Base-by-base conservation (phyloP, 805 yeast species). In the Clavispora fructus region DNA sequence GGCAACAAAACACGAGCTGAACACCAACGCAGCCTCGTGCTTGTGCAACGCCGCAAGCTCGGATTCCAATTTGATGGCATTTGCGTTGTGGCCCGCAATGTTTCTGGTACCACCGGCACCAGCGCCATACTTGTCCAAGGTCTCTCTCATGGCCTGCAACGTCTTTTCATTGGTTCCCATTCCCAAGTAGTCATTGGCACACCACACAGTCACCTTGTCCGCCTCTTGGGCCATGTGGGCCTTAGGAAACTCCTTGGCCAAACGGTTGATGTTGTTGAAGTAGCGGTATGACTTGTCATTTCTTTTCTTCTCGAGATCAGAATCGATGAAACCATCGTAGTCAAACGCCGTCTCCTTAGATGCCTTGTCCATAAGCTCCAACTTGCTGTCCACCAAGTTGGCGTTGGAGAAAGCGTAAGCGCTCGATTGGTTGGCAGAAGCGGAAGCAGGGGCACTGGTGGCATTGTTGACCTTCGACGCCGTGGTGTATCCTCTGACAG, bases 101-200 rank as follows among this genome's bases (percentile, higher is more conserved):
- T 94, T 94, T 62, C 99, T 80, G 41, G 99, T 94, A 57, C 99
- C 99, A 62, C 99, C 99, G 8, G 99, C 96, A 58, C 99, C 99
- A 5, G 96, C 86, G 59, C 99, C 99, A 64, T 94, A 94, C 71
- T 79, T 82, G 58, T 85, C 86, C 65, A 94, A 76, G 14, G 95
- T 83, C 41, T 73, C 64, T 57, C 85, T 84, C 92, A 92, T 94
- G 46, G 81, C 82, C 14, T 78, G 69, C 49, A 89, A 70, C 39
- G 92, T 92, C 52, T 76, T 71, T 51, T 77, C 77, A 64, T 92
- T 87, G 60, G 80, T 82, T 43, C 97, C 92, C 94, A 94, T 87
- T 11, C 98, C 97, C 50, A 94, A 75, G 65, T 94, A 94, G 68
- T 94, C 99, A 66, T 94, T 94, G 37, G 99, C 91, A 63, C 99